Conservation (phyloP, 306 rosid genomes). For the Vigna unguiculata region DNA sequence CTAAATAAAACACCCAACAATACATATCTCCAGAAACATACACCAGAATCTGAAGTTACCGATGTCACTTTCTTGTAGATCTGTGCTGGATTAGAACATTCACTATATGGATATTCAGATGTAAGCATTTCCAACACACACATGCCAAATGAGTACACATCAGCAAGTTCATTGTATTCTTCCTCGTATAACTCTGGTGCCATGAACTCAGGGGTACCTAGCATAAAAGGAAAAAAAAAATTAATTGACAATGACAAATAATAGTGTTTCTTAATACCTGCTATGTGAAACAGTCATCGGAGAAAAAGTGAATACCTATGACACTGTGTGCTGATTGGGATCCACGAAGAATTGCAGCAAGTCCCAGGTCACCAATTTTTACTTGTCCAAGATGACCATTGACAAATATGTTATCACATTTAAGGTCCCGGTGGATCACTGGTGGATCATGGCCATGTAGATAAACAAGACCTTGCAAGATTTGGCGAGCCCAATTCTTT, state of each 20-base stretch:
- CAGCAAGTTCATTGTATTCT: conserved; percentile 91
- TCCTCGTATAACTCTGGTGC: conserved; percentile 95
- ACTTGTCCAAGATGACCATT: conserved; percentile 98
- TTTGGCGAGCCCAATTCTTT: conserved; percentile 86
- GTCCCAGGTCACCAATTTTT: conserved; percentile 94
- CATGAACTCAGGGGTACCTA: conserved; percentile 98
- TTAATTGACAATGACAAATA: not conserved
- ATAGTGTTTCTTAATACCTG: conserved; percentile 15
- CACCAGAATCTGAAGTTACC: conserved; percentile 53
- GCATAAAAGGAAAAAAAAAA: conserved; percentile 6
- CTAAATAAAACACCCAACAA: conserved; percentile 1
- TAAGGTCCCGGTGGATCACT: conserved; percentile 89
- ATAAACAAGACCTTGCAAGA: conserved; percentile 78
- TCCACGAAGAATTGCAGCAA: conserved; percentile 81
- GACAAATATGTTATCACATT: conserved; percentile 91
- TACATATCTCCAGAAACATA: not conserved
- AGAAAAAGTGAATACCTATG: conserved; percentile 62
- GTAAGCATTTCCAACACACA: conserved; percentile 94
- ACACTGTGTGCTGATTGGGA: conserved; percentile 91
- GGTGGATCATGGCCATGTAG: conserved; percentile 90
- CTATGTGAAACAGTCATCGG: conserved; percentile 5
- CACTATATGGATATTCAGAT: conserved; percentile 83
- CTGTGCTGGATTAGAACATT: conserved; percentile 91
- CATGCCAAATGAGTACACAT: conserved; percentile 96
- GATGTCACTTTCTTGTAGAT: conserved; percentile 96